Conservation (phyloP, 2,329 filamentous ascomycete species). For the Colletotrichum musicola region DNA sequence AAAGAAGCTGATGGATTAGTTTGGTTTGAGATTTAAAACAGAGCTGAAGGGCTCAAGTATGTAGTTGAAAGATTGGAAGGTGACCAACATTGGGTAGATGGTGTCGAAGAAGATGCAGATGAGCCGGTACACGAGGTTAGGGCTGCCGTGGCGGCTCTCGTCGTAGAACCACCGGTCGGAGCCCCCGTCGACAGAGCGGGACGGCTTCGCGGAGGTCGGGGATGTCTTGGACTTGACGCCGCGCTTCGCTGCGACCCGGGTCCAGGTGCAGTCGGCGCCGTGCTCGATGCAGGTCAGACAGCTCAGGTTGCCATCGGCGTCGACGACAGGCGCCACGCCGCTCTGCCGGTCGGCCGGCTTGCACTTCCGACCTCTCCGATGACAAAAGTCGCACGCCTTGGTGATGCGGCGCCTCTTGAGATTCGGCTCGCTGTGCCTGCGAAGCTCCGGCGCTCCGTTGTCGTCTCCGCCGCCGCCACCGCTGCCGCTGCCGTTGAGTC, state of each 20-base stretch:
- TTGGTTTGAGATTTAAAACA: no score
- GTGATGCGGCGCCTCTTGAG: conserved; percentile 40
- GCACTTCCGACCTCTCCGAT: conserved; percentile 40
- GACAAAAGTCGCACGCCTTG: conserved; percentile 41
- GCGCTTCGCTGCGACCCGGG: conserved; percentile 37
- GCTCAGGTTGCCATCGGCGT: conserved; percentile 17
- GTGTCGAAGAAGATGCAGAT: conserved; percentile 40
- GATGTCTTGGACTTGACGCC: conserved; percentile 40
- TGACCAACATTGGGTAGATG: conserved; percentile 38
- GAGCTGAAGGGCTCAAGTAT: no score
- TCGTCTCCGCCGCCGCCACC: no score
- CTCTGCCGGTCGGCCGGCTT: conserved; percentile 29
- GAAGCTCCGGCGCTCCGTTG: neutral
- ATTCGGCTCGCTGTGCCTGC: conserved; percentile 30
- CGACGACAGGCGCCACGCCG: neutral
- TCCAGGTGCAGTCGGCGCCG: conserved; percentile 39
- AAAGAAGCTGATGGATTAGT: no score
- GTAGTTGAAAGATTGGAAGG: no score
- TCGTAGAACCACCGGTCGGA: conserved; percentile 37
- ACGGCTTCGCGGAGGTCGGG: conserved; percentile 14
- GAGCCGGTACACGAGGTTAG: conserved; percentile 27
- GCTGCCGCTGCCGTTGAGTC: no score
- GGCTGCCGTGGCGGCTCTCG: conserved; percentile 35
- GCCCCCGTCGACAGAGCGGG: conserved; percentile 9
- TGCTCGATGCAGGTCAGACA: conserved; percentile 41